Percentiles rank a stretch among this genome's conserved stretches.
phyloP scores from a whole-genome alignment of 768 basidiomycete genomes.

The Termitomyces sp. region DNA sequence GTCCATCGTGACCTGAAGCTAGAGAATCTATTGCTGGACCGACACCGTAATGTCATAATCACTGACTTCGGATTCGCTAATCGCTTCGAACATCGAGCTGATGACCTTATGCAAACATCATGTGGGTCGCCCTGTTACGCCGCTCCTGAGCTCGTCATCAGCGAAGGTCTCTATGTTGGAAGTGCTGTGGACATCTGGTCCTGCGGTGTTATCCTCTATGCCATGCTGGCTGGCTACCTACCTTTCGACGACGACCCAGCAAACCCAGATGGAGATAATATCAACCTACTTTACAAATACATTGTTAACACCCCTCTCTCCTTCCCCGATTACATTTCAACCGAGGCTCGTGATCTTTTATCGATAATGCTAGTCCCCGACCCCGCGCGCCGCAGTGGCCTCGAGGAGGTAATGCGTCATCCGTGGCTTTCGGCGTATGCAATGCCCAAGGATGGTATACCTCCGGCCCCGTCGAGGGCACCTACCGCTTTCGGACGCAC shows the following conservation, averaged over 20 bases:
- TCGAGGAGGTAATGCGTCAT: slow-evolving; percentile 81
- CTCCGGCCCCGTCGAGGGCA: slow-evolving; percentile 20
- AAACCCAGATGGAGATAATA: slow-evolving; percentile 99
- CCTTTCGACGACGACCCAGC: slow-evolving; percentile 99
- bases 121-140: slow-evolving; percentile 98
- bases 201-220: slow-evolving; percentile 93
- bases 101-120: slow-evolving; percentile 98
- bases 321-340: slow-evolving; percentile 94
- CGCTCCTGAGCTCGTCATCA: slow-evolving; percentile 96
- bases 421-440: slow-evolving; percentile 76
- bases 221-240: slow-evolving; percentile 96
- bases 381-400: slow-evolving; percentile 72
- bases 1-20: slow-evolving; percentile 99
- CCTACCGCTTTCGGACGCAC: slow-evolving; percentile 55
- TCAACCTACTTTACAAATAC: slow-evolving; percentile 97
- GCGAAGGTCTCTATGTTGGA: slow-evolving; percentile 94
- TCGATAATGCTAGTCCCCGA: slow-evolving; percentile 94
- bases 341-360: slow-evolving; percentile 79
- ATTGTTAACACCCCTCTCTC: slow-evolving; percentile 96
- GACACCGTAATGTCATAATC: slow-evolving; percentile 97
- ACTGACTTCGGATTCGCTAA: slow-evolving; percentile 99
- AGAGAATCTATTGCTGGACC: slow-evolving; percentile 95
- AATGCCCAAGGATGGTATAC: slow-evolving; percentile 22
- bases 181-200: slow-evolving; percentile 98
- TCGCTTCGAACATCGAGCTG: slow-evolving; percentile 86